Percentiles rank a stretch among this genome's conserved stretches.
Conservation (phyloP, 2,329 filamentous ascomycete genomes). For the Nigrograna mackinnonii region DNA sequence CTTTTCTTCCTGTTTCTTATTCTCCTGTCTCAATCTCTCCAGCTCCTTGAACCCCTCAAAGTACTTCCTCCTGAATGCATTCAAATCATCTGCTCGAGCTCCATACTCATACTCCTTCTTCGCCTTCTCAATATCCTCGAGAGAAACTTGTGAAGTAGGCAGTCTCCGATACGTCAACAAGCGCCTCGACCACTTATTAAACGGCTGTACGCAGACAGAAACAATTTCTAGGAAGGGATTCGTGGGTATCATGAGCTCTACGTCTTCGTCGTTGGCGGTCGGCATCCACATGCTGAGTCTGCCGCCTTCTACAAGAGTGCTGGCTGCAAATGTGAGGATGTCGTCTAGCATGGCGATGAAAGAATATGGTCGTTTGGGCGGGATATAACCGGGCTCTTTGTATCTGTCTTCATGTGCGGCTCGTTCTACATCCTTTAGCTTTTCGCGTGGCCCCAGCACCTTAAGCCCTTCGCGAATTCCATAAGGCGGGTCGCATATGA, state of each 20-base stretch:
- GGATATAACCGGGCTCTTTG: conserved; percentile 64
- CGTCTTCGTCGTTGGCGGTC: conserved; percentile 65
- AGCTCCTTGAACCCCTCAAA: conserved; percentile 44
- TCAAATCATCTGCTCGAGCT: conserved; percentile 66
- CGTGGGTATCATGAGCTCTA: conserved; percentile 74
- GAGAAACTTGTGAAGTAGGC: conserved; percentile 58
- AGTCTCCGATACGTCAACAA: conserved; percentile 83
- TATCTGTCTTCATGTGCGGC: conserved; percentile 29
- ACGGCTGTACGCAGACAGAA: conserved; percentile 79
- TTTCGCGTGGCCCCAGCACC: conserved; percentile 77
- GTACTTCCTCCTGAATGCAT: conserved; percentile 66
- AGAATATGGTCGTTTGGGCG: conserved; percentile 89
- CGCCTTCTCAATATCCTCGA: conserved; percentile 18
- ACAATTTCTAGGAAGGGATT: conserved; percentile 77
- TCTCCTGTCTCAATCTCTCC: conserved; percentile 32
- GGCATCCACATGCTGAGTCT: conserved; percentile 97
- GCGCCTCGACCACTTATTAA: conserved; percentile 91
- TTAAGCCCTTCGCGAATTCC: conserved; percentile 90
- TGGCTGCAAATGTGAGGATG: conserved; percentile 79
- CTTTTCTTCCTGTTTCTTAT: too few relatives aligned
- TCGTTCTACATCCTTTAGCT: conserved; percentile 23
- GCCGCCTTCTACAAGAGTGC: conserved; percentile 76
- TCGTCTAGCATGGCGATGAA: conserved; percentile 90
- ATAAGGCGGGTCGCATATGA: conserved; percentile 95
- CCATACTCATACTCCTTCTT: conserved; percentile 45